Percentiles rank a stretch among this genome's conserved stretches.
Evolutionary conservation across 164 flowering plant species (phyloP).

Genomic region (Nymphaea thermarum): DNA sequence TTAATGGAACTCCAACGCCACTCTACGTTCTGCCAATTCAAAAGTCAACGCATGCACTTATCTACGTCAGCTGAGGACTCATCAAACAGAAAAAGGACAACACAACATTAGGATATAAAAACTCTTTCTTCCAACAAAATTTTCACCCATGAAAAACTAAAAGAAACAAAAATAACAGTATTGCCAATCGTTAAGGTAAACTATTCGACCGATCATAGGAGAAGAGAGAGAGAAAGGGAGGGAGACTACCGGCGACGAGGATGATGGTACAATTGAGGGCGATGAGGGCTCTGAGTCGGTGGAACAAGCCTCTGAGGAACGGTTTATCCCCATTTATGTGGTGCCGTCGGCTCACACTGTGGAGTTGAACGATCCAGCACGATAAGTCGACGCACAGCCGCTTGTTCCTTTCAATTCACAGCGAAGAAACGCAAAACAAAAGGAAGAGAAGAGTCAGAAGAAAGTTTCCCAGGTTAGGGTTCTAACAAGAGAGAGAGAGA

Average conservation of each 20-base stretch:
- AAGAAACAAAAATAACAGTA: not conserved
- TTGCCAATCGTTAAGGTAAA: not conserved
- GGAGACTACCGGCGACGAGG: conserved; percentile 56
- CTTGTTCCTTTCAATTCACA: conserved; percentile 47
- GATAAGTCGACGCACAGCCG: conserved; percentile 92
- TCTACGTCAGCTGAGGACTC: too few species aligned
- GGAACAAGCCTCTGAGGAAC: conserved; percentile 67
- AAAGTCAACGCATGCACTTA: too few species aligned
- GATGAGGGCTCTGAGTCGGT: conserved; percentile 87
- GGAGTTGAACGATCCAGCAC: conserved; percentile 91
- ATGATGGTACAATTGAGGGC: conserved; percentile 83
- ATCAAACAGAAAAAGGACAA: too few species aligned
- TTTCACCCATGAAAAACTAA: not conserved
- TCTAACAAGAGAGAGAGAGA: not conserved
- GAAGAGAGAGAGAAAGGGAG: not conserved
- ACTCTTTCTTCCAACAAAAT: too few species aligned
- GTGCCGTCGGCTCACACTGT: conserved; percentile 39
- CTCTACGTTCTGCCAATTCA: too few species aligned
- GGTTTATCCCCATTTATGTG: conserved; percentile 37
- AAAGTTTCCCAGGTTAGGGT: too few species aligned
- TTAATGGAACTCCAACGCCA: too few species aligned
- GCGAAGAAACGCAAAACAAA: not conserved
- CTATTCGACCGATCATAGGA: not conserved
- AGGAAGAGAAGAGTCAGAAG: not conserved
- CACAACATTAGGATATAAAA: too few species aligned